phyloP scores from a whole-genome alignment of 1,284 basidiomycete genomes.

The Tilletia walkeri region DNA sequence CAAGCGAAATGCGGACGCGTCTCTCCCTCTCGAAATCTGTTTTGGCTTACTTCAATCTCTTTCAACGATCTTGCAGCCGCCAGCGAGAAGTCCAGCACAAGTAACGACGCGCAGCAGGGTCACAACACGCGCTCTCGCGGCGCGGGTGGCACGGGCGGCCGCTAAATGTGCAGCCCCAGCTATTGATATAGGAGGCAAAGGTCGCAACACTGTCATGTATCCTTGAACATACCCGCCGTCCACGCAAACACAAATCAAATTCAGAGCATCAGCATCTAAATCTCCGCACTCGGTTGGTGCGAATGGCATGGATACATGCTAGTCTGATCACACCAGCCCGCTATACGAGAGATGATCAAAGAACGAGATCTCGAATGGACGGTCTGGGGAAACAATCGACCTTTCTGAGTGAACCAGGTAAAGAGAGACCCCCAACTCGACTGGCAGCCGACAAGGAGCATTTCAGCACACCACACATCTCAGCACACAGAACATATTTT shows the following conservation, averaged over 20 bases:
- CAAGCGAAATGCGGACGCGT: no score
- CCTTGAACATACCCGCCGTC: not conserved
- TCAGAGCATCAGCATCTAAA: not conserved
- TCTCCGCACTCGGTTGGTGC: no score
- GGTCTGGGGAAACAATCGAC: no score
- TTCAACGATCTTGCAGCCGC: constrained; percentile 13
- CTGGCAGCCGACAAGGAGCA: no score
- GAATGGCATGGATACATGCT: no score
- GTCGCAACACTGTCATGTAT: not conserved
- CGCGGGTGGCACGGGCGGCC: constrained; percentile 33
- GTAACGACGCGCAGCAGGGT: constrained; percentile 41
- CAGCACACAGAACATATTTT: no score
- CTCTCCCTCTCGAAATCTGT: not conserved
- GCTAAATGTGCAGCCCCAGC: constrained; percentile 22
- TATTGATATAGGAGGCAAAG: not conserved
- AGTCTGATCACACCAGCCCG: no score
- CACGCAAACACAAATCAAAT: not conserved
- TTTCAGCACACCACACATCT: no score
- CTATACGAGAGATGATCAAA: no score
- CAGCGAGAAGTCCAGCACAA: constrained; percentile 44
- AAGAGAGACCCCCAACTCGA: no score
- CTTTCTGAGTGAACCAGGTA: no score
- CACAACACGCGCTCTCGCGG: constrained; percentile 31
- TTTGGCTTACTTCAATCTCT: not conserved
- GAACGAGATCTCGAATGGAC: no score